Evolutionary conservation across 805 yeast genomes (phyloP).

Genomic region (Millerozyma miso): DNA sequence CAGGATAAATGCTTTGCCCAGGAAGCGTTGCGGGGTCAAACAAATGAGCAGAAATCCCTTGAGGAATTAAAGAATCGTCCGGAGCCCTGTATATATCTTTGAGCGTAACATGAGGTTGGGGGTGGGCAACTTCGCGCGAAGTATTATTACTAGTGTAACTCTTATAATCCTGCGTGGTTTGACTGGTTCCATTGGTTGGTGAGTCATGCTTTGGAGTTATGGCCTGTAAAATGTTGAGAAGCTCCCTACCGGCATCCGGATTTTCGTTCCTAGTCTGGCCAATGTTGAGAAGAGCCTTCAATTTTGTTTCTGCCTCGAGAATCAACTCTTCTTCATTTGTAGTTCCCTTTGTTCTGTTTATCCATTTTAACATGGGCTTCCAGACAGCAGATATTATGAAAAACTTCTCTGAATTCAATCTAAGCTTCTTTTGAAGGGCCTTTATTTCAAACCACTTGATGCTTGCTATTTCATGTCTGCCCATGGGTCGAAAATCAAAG

Average conservation of each 20-base stretch:
- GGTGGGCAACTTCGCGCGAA: slow-evolving; percentile 16
- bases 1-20: neutral
- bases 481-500: slow-evolving; percentile 71
- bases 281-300: slow-evolving; percentile 63
- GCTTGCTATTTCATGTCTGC: slow-evolving; percentile 80
- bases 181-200: slow-evolving; percentile 1
- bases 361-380: slow-evolving; percentile 52
- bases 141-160: slow-evolving; percentile 17
- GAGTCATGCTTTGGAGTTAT: slow-evolving; percentile 12
- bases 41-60: neutral
- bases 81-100: neutral
- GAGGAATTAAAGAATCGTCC: neutral
- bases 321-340: slow-evolving; percentile 57
- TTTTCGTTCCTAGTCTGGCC: slow-evolving; percentile 28
- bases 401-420: slow-evolving; percentile 33
- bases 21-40: neutral
- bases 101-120: slow-evolving; percentile 13
- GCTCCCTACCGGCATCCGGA: slow-evolving; percentile 72
- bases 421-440: slow-evolving; percentile 34
- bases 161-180: slow-evolving; percentile 1
- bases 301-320: slow-evolving; percentile 57
- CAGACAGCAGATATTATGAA: slow-evolving; percentile 47
- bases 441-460: slow-evolving; percentile 75
- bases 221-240: slow-evolving; percentile 56
- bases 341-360: slow-evolving; percentile 46